Conservation (phyloP, 179 eudicot species). For the Actinidia arguta region DNA sequence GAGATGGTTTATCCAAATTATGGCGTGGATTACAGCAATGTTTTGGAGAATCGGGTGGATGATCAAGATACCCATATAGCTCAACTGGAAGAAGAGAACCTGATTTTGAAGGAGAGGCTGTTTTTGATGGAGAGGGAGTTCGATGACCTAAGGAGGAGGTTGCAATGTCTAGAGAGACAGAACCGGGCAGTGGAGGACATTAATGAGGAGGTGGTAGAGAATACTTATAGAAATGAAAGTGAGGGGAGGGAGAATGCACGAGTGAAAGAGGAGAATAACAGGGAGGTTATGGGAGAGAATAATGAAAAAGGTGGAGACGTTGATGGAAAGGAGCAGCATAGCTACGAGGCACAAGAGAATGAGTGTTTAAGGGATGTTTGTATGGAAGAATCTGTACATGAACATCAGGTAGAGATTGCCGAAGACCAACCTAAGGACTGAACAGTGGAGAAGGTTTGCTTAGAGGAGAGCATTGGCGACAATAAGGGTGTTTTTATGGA, state of each 20-base stretch:
- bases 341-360: slow-evolving; percentile 24
- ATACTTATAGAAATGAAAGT: slow-evolving; percentile 77
- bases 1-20: slow-evolving; percentile 86
- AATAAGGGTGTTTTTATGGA: slow-evolving; percentile 44
- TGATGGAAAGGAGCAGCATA: slow-evolving; percentile 28
- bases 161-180: slow-evolving; percentile 75
- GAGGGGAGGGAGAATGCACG: slow-evolving; percentile 51
- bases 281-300: slow-evolving; percentile 54
- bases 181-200: slow-evolving; percentile 58
- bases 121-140: slow-evolving; percentile 95
- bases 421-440: slow-evolving; percentile 21
- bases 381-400: slow-evolving; percentile 27
- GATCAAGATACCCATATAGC: slow-evolving; percentile 95
- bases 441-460: not conserved
- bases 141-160: slow-evolving; percentile 79
- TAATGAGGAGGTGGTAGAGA: slow-evolving; percentile 77
- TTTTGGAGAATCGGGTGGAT: slow-evolving; percentile 87
- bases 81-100: slow-evolving; percentile 89
- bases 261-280: slow-evolving; percentile 45
- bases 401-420: slow-evolving; percentile 11
- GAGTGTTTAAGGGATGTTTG: slow-evolving; percentile 20
- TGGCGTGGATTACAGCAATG: slow-evolving; percentile 60
- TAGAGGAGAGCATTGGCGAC: not conserved
- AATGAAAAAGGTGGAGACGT: slow-evolving; percentile 33
- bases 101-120: slow-evolving; percentile 82